Percentiles rank a stretch among this genome's conserved stretches.
These are phyloP conservation scores for Neurospora africana DNA, from an alignment of 495 filamentous ascomycete genomes.

Conservation along the genomic window DNA sequence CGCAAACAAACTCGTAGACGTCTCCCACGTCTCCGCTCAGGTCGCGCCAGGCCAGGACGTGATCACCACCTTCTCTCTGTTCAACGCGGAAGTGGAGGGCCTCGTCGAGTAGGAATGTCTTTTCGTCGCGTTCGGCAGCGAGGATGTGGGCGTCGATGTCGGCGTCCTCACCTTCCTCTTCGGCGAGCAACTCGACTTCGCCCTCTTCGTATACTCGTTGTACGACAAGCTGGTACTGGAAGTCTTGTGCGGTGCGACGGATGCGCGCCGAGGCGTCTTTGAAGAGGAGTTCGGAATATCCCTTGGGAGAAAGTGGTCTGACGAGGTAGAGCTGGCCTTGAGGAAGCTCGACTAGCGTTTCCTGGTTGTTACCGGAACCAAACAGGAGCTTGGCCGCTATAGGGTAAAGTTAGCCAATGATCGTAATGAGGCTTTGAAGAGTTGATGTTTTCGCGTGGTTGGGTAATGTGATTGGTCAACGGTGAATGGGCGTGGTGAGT, in stretches of 20 bases:
- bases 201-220: slow-evolving; percentile 96
- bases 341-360: slow-evolving; percentile 85
- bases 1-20: slow-evolving; percentile 94
- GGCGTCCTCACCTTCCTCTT: slow-evolving; percentile 72
- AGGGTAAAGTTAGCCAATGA: slow-evolving; percentile 6
- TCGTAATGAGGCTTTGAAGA: not conserved
- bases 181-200: slow-evolving; percentile 77
- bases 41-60: slow-evolving; percentile 88
- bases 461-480: not conserved
- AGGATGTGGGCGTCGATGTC: slow-evolving; percentile 56
- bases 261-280: slow-evolving; percentile 91
- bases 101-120: slow-evolving; percentile 90
- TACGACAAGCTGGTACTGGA: slow-evolving; percentile 92
- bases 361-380: slow-evolving; percentile 68
- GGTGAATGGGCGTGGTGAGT: not conserved
- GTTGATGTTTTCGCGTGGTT: not conserved
- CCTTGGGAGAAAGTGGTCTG: slow-evolving; percentile 87
- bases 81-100: slow-evolving; percentile 78
- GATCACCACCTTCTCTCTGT: slow-evolving; percentile 62
- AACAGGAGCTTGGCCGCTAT: slow-evolving; percentile 88
- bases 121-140: slow-evolving; percentile 78
- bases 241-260: slow-evolving; percentile 83
- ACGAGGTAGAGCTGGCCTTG: slow-evolving; percentile 97
- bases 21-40: slow-evolving; percentile 88
- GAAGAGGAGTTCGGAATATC: slow-evolving; percentile 97